These are phyloP conservation scores for Aspergillus novofumigatus DNA, from an alignment of 2,329 filamentous ascomycete species.

Conservation along the genomic window DNA sequence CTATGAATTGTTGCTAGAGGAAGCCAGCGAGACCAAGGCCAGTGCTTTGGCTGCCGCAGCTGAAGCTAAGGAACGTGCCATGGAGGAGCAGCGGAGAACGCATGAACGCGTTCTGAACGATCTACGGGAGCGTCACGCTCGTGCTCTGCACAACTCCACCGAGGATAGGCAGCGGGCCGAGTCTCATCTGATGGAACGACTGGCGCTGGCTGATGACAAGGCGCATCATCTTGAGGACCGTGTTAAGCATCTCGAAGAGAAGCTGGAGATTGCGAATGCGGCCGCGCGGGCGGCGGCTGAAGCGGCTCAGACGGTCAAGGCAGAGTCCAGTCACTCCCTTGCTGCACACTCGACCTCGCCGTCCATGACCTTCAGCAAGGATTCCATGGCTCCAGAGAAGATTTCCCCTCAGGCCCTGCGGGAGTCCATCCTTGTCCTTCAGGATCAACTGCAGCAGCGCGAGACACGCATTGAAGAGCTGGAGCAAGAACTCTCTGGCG, in stretches of 20 bases:
- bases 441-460: conserved; percentile 93
- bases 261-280: conserved; percentile 82
- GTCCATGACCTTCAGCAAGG: conserved; percentile 42
- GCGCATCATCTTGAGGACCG: conserved; percentile 82
- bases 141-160: conserved; percentile 65
- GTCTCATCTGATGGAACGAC: conserved; percentile 72
- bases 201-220: conserved; percentile 79
- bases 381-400: conserved; percentile 65
- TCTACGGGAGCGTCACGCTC: conserved; percentile 68
- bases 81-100: conserved; percentile 57
- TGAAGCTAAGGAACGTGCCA: conserved; percentile 50
- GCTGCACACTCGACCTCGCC: conserved; percentile 44
- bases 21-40: conserved; percentile 66
- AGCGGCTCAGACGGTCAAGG: conserved; percentile 61
- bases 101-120: conserved; percentile 74
- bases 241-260: conserved; percentile 79
- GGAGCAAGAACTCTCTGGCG: conserved; percentile 63
- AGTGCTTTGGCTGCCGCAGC: conserved; percentile 53
- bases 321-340: conserved; percentile 33
- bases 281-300: conserved; percentile 78
- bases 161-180: conserved; percentile 82
- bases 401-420: conserved; percentile 91
- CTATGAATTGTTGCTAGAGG: conserved; percentile 79
- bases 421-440: conserved; percentile 92
- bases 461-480: conserved; percentile 86